phyloP scores from a whole-genome alignment of 2,329 filamentous ascomycete species.

The Botryotinia calthae region DNA sequence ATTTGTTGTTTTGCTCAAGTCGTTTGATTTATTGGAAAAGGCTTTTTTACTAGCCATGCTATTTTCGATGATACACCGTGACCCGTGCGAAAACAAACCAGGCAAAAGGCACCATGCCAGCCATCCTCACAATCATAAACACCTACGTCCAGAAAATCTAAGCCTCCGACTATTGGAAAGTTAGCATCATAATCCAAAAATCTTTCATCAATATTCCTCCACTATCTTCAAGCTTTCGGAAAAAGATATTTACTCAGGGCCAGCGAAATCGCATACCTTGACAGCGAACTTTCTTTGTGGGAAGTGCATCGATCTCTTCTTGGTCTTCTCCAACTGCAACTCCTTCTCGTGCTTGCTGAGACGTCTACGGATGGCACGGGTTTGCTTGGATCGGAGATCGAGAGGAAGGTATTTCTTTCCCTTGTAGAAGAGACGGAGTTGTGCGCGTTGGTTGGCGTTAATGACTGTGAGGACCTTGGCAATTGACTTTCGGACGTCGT shows the following conservation, averaged over 20 bases:
- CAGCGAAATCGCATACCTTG: conserved; percentile 58
- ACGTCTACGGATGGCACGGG: conserved; percentile 93
- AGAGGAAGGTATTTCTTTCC: conserved; percentile 99
- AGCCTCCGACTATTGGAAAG: conserved; percentile 35
- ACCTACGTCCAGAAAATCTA: conserved; percentile 31
- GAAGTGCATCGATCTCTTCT: conserved; percentile 96
- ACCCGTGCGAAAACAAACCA: conserved; percentile 29
- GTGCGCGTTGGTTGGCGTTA: conserved; percentile 98
- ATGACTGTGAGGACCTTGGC: conserved; percentile 98
- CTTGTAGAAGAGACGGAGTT: conserved; percentile 99
- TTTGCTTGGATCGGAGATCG: conserved; percentile 98
- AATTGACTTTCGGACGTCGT: conserved; percentile 99
- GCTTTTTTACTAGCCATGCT: conserved; percentile 37
- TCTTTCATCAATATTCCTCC: not conserved
- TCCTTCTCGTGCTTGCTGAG: conserved; percentile 88
- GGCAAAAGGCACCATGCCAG: conserved; percentile 27
- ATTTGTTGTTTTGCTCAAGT: conserved; percentile 31
- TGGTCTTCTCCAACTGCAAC: conserved; percentile 85
- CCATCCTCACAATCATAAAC: conserved; percentile 30
- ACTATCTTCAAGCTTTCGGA: not conserved
- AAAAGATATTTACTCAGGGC: not conserved
- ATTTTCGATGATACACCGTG: conserved; percentile 38
- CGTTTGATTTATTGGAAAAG: conserved; percentile 37
- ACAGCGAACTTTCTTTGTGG: conserved; percentile 98
- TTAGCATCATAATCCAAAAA: conserved; percentile 23